Percentiles rank a stretch among this genome's conserved stretches.
phyloP scores from a whole-genome alignment of 2,329 filamentous ascomycete species.

The Cryphonectria nitschkei region DNA sequence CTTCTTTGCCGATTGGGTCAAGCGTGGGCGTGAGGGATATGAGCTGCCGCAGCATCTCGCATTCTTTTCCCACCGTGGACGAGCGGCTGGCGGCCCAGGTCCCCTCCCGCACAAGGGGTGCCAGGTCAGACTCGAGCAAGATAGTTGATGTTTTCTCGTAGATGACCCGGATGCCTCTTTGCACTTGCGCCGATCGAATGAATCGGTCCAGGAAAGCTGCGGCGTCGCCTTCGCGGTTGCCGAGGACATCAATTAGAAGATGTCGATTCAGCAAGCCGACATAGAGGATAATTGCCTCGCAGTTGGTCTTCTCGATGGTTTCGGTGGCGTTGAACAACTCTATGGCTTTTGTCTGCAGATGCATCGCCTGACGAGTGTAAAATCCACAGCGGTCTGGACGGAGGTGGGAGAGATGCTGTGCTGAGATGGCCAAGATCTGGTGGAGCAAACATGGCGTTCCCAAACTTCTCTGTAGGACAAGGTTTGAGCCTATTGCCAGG shows the following conservation, averaged over 20 bases:
- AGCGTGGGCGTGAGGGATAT: neutral
- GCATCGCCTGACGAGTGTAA: slow-evolving; percentile 45
- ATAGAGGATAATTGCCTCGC: slow-evolving; percentile 49
- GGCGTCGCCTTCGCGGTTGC: slow-evolving; percentile 44
- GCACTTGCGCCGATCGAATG: slow-evolving; percentile 44
- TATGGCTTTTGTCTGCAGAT: slow-evolving; percentile 50
- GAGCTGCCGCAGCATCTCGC: neutral
- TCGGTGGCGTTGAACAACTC: slow-evolving; percentile 41
- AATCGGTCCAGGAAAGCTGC: slow-evolving; percentile 45
- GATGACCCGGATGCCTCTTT: slow-evolving; percentile 48
- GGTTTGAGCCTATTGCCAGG: neutral
- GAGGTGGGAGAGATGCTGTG: slow-evolving; percentile 5
- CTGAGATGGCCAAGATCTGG: slow-evolving; percentile 15
- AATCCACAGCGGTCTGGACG: slow-evolving; percentile 30
- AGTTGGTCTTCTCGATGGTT: slow-evolving; percentile 39
- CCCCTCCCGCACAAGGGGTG: slow-evolving; percentile 30
- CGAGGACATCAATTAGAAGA: slow-evolving; percentile 51
- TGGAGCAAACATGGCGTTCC: slow-evolving; percentile 10
- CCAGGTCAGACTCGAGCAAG: slow-evolving; percentile 42
- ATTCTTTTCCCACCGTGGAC: neutral
- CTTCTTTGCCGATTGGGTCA: neutral
- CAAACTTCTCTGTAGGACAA: slow-evolving; percentile 1
- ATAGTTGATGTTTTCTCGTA: slow-evolving; percentile 39
- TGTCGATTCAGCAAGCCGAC: slow-evolving; percentile 50
- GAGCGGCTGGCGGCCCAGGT: neutral